phyloP scores from a whole-genome alignment of 1,139 yeast species.

The Sugiyamaella sp. region DNA sequence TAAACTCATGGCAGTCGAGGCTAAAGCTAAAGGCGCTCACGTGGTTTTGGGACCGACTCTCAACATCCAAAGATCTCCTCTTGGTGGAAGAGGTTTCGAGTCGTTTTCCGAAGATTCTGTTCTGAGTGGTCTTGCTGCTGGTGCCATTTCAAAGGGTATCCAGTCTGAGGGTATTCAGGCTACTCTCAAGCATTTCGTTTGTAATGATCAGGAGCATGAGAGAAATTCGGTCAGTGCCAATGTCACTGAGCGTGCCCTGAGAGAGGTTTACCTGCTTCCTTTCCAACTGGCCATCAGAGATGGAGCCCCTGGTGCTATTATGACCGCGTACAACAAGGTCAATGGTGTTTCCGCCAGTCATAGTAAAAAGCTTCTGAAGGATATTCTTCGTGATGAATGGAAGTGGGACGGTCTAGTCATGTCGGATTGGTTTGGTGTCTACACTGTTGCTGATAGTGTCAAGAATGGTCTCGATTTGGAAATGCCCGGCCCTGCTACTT shows the following conservation, averaged over 20 bases:
- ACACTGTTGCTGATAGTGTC: conserved; percentile 51
- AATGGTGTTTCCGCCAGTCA: conserved; percentile 61
- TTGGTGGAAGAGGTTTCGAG: conserved; percentile 69
- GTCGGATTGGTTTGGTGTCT: conserved; percentile 70
- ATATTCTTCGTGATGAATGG: conserved; percentile 59
- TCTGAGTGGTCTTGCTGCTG: conserved; percentile 56
- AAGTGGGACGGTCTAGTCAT: conserved; percentile 56
- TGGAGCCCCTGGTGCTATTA: conserved; percentile 54
- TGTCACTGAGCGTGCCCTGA: conserved; percentile 59
- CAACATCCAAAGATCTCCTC: conserved; percentile 57
- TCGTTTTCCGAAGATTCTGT: conserved; percentile 65
- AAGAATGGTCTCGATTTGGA: conserved; percentile 63
- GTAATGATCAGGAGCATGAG: conserved; percentile 63
- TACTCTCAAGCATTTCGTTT: conserved; percentile 60
- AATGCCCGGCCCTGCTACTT: conserved; percentile 63
- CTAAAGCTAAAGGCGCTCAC: conserved; percentile 53
- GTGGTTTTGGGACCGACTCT: conserved; percentile 58
- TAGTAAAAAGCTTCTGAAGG: conserved; percentile 47
- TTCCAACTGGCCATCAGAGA: conserved; percentile 60
- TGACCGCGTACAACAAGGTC: conserved; percentile 64
- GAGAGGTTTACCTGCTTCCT: conserved; percentile 64
- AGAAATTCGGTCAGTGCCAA: conserved; percentile 53
- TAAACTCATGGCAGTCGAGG: conserved; percentile 52
- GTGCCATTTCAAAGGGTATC: conserved; percentile 55
- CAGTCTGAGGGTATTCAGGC: conserved; percentile 58